phyloP scores from a whole-genome alignment of 176 grass and related monocot species.

The Cocos nucifera region DNA sequence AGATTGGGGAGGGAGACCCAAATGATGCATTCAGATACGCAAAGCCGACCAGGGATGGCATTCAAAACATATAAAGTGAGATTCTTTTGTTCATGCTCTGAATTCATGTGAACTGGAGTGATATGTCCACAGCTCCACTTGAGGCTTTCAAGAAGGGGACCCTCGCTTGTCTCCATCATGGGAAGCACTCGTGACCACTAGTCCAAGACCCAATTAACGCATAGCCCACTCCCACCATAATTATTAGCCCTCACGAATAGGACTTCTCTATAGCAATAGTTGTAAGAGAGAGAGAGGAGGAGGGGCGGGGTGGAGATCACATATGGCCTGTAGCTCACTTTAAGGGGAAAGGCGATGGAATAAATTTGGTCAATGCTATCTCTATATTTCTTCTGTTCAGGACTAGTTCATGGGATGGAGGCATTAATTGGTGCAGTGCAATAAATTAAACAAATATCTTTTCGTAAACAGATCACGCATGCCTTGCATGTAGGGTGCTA shows the following conservation, averaged over 20 bases:
- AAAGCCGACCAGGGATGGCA: background rate
- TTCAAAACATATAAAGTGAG: background rate
- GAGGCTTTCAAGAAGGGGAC: background rate
- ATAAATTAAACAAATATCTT: no score
- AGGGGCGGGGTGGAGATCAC: background rate
- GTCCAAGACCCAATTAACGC: background rate
- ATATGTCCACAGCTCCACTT: background rate
- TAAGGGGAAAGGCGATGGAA: no score
- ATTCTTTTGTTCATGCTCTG: no score
- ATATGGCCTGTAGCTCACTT: no score
- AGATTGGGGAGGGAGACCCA: background rate
- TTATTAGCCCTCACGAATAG: background rate
- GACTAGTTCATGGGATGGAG: no score
- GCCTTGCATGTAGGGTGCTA: no score
- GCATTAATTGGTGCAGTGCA: no score
- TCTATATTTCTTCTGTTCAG: no score
- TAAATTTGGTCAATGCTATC: no score
- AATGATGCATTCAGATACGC: constrained; percentile 8
- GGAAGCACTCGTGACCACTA: background rate
- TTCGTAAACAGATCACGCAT: no score
- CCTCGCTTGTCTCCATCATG: constrained; percentile 3
- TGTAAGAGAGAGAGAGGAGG: background rate
- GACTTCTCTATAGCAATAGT: background rate
- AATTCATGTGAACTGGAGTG: constrained; percentile 8
- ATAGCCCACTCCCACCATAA: background rate